Evolutionary conservation across 306 rosid species (phyloP).

Genomic region (Glycine tomentella): DNA sequence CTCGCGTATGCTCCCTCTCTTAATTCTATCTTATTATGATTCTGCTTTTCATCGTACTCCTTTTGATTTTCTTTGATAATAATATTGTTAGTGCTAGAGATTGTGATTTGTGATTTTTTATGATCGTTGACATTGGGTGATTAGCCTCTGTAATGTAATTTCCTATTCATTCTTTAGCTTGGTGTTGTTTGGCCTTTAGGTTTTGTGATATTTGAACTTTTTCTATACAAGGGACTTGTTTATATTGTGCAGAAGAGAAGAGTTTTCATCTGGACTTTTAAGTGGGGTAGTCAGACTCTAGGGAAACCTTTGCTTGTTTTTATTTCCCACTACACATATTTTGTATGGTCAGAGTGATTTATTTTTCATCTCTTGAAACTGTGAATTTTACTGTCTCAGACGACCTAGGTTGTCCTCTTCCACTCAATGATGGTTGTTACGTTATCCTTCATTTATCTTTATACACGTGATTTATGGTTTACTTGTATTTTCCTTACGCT

Average conservation of each 20-base stretch:
- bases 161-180: background rate
- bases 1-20: slow-evolving; percentile 70
- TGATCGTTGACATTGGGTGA: slow-evolving; percentile 32
- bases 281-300: background rate
- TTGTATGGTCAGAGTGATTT: background rate
- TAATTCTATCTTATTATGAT: background rate
- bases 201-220: background rate
- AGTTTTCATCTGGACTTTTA: slow-evolving; percentile 12
- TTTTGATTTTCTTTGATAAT: background rate
- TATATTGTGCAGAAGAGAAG: background rate
- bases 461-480: background rate
- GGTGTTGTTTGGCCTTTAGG: background rate
- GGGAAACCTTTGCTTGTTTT: background rate
- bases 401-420: background rate
- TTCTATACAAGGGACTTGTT: background rate
- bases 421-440: slow-evolving; percentile 13
- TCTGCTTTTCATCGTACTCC: background rate
- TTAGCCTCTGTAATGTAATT: slow-evolving; percentile 11
- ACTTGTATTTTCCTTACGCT: slow-evolving; percentile 6
- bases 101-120: background rate
- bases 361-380: slow-evolving; percentile 24
- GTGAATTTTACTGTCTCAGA: background rate
- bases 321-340: background rate
- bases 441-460: slow-evolving; percentile 3
- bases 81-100: background rate